Evolutionary conservation across 768 basidiomycete genomes (phyloP).

Genomic region (Cystobasidium ongulense): DNA sequence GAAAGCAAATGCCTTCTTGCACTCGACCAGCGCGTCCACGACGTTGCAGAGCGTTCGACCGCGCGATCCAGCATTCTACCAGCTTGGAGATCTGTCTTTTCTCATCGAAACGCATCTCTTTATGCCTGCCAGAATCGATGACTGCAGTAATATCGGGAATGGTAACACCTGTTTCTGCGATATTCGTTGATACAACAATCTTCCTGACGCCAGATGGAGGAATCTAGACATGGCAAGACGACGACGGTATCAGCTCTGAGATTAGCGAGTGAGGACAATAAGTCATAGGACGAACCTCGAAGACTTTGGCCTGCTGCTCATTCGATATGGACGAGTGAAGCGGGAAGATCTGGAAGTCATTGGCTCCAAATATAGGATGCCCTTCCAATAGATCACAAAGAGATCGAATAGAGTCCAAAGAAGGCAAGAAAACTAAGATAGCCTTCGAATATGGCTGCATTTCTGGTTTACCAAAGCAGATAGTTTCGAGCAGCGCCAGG

Average conservation of each 20-base stretch:
- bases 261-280: background rate
- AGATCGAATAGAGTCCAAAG: conserved; percentile 82
- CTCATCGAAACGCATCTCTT: conserved; percentile 65
- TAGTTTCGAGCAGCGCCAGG: conserved; percentile 65
- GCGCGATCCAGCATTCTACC: conserved; percentile 81
- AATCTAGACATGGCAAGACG: conserved; percentile 41
- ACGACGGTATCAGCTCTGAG: background rate
- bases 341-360: conserved; percentile 67
- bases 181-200: conserved; percentile 74
- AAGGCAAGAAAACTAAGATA: conserved; percentile 86
- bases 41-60: conserved; percentile 48
- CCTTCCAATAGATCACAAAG: conserved; percentile 71
- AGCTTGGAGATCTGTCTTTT: conserved; percentile 89
- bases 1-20: conserved; percentile 79
- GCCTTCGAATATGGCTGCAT: conserved; percentile 59
- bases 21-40: conserved; percentile 89
- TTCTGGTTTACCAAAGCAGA: conserved; percentile 57
- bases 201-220: conserved; percentile 74
- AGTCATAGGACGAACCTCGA: conserved; percentile 51
- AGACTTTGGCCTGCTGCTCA: conserved; percentile 82
- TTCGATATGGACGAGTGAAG: conserved; percentile 88
- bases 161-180: conserved; percentile 94
- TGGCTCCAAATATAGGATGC: conserved; percentile 62
- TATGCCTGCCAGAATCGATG: conserved; percentile 57
- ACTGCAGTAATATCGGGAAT: conserved; percentile 97